Conservation (phyloP, 768 basidiomycete genomes). For the Lenzites betulinus region DNA sequence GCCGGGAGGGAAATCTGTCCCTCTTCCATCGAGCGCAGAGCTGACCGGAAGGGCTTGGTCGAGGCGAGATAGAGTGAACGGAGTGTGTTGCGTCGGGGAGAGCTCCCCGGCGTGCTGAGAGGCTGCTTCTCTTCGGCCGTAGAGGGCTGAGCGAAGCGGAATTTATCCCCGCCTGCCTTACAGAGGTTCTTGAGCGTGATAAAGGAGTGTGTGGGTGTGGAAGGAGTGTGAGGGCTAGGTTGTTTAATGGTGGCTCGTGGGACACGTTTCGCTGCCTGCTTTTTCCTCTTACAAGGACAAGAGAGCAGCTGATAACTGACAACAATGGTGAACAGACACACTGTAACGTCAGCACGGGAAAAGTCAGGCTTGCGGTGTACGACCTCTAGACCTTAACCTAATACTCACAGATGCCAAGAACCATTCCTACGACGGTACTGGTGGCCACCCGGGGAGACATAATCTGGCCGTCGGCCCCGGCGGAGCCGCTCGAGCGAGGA, state of each 20-base stretch:
- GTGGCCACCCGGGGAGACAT: conserved; percentile 18
- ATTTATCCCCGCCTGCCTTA: not conserved
- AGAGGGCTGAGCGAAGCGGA: not conserved
- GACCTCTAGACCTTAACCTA: not conserved
- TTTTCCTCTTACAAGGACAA: conserved; percentile 8
- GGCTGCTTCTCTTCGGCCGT: not conserved
- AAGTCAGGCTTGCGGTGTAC: not conserved
- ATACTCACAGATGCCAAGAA: conserved; percentile 24
- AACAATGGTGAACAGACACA: conserved; percentile 23
- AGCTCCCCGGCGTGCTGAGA: not conserved
- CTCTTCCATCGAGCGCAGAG: not conserved
- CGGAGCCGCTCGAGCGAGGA: conserved; percentile 5
- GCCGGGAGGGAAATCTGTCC: too few relatives aligned
- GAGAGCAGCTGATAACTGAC: conserved; percentile 23
- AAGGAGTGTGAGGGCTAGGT: conserved; percentile 1
- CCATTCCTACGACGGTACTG: conserved; percentile 22
- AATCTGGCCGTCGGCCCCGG: conserved; percentile 1
- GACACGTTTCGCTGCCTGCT: not conserved
- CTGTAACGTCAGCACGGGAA: not conserved
- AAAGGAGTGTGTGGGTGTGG: conserved; percentile 10
- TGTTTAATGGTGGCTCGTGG: not conserved
- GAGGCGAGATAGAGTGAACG: conserved; percentile 22
- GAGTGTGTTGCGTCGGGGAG: not conserved
- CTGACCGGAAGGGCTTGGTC: not conserved
- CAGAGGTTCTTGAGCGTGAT: not conserved